A percentile compares a stretch with the other conserved stretches of the same genome.
Evolutionary conservation across 1,284 basidiomycete genomes (phyloP).

Genomic region (Xerocomus minutiporus): DNA sequence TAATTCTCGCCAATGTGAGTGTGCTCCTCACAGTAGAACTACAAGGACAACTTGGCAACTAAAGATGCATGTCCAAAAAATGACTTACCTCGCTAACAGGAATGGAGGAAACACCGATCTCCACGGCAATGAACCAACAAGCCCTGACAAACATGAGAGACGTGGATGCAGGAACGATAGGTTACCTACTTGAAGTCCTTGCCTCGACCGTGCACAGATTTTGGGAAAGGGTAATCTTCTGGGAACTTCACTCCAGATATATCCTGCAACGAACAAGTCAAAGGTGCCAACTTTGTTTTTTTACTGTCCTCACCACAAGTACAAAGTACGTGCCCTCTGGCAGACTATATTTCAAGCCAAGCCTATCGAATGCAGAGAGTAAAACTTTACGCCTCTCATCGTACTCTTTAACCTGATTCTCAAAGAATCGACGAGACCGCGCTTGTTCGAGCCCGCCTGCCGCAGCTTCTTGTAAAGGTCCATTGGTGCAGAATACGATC

Average conservation of each 20-base stretch:
- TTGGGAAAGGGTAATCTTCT: constrained; percentile 78
- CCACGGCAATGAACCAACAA: constrained; percentile 87
- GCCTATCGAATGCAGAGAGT: constrained; percentile 72
- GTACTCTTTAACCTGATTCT: constrained; percentile 77
- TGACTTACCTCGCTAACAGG: constrained; percentile 83
- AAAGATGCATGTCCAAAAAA: neutral
- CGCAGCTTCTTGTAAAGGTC: constrained; percentile 86
- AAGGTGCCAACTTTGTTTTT: neutral
- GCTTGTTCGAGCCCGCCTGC: constrained; percentile 84
- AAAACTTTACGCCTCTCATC: constrained; percentile 74
- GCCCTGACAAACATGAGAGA: constrained; percentile 44
- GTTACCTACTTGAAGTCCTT: constrained; percentile 75
- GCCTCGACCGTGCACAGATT: constrained; percentile 73
- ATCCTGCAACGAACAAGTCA: constrained; percentile 49
- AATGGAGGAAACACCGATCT: constrained; percentile 86
- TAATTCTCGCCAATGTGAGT: constrained; percentile 80
- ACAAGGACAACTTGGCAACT: constrained; percentile 2
- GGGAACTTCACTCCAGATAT: constrained; percentile 80
- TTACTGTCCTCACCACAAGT: constrained; percentile 56
- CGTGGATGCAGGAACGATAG: neutral
- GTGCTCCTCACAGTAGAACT: constrained; percentile 91
- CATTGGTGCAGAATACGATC: constrained; percentile 94
- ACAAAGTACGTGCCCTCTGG: constrained; percentile 91
- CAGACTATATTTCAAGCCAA: constrained; percentile 83
- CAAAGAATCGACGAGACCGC: constrained; percentile 71